Percentiles rank a stretch among this genome's conserved stretches.
Conservation (phyloP, 73 alveolate genomes). For the Chromera velia region DNA sequence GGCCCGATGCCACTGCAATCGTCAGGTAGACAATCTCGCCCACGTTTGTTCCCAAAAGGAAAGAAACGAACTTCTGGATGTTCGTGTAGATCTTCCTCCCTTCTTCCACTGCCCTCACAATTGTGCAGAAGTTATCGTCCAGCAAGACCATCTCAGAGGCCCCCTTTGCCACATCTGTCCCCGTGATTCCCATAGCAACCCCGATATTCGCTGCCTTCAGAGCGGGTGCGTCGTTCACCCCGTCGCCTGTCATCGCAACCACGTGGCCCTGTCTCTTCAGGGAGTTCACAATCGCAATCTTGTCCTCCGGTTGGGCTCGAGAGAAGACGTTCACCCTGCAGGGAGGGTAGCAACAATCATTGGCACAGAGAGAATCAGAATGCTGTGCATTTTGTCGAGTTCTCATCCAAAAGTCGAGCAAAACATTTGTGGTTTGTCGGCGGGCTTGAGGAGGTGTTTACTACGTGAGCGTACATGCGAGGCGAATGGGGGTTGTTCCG, state of each 20-base stretch:
- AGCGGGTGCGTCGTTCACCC: conserved; percentile 97
- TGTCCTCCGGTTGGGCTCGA: conserved; percentile 94
- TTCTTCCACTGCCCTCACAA: conserved; percentile 77
- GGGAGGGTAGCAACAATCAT: too few species aligned
- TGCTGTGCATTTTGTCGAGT: too few species aligned
- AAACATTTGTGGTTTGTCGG: too few species aligned
- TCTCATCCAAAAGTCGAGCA: too few species aligned
- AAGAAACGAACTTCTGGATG: conserved; percentile 74
- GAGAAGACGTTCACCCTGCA: conserved; percentile 67
- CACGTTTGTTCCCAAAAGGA: conserved; percentile 50
- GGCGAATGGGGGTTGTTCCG: too few species aligned
- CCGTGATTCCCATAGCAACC: conserved; percentile 91
- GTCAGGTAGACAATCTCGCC: neutral
- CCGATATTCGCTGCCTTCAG: conserved; percentile 89
- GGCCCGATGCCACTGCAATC: neutral
- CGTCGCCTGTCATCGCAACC: conserved; percentile 98
- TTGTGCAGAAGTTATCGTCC: conserved; percentile 89
- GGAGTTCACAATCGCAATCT: conserved; percentile 83
- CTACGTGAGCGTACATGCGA: too few species aligned
- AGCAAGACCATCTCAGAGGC: conserved; percentile 87
- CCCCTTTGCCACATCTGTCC: conserved; percentile 91
- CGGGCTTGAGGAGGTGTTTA: too few species aligned
- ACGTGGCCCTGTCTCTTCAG: conserved; percentile 79
- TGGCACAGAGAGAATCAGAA: too few species aligned
- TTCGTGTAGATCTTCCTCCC: conserved; percentile 82